Evolutionary conservation across 306 rosid species (phyloP).

Genomic region (Quercus alba): DNA sequence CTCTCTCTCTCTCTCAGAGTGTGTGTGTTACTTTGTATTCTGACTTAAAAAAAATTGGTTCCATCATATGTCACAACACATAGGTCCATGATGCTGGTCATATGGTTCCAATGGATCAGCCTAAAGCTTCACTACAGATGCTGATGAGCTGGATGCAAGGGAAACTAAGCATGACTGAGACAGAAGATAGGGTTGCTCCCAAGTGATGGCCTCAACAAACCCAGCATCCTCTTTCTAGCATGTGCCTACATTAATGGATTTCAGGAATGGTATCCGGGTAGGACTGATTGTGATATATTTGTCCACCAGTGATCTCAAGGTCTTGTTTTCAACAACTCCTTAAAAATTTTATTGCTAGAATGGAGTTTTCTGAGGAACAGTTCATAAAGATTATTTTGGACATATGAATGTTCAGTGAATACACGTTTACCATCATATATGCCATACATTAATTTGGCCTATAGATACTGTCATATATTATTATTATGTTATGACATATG

Average conservation of each 20-base stretch:
- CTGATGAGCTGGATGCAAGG: slow-evolving; percentile 77
- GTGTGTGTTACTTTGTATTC: background rate
- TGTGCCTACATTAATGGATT: slow-evolving; percentile 3
- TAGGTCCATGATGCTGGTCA: slow-evolving; percentile 84
- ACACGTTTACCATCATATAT: background rate
- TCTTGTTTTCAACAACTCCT: background rate
- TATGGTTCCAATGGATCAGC: slow-evolving; percentile 97
- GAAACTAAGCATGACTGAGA: slow-evolving; percentile 31
- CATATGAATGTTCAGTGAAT: background rate
- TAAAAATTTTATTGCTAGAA: background rate
- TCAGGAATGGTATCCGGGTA: background rate
- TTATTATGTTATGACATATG: background rate
- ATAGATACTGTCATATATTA: background rate
- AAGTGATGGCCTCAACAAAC: slow-evolving; percentile 23
- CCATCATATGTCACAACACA: background rate
- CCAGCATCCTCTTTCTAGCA: slow-evolving; percentile 14
- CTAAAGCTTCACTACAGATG: slow-evolving; percentile 78
- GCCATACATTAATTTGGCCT: background rate
- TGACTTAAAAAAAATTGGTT: slow-evolving; percentile 7
- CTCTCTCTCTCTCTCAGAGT: background rate
- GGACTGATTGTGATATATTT: background rate
- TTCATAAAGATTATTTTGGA: background rate
- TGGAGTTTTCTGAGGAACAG: background rate
- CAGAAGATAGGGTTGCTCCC: slow-evolving; percentile 36
- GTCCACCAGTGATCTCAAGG: background rate